Evolutionary conservation across 78 protist genomes (phyloP).

Genomic region (Dictyostelium capitatum): DNA sequence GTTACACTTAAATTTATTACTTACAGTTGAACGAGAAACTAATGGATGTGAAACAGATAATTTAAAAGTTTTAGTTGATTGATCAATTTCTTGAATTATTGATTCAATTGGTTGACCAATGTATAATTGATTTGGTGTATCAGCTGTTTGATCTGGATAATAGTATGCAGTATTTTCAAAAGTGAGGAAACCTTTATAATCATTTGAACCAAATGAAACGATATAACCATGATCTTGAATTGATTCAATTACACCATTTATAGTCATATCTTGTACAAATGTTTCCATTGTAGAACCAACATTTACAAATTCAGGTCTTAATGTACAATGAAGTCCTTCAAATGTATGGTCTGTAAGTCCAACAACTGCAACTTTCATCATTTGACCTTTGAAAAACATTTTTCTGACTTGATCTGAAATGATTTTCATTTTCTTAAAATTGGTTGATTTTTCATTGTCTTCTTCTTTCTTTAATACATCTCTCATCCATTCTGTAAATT

Average conservation of each 20-base stretch:
- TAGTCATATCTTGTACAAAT: conserved; percentile 51
- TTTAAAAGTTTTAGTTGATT: conserved; percentile 19
- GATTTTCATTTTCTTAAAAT: conserved; percentile 23
- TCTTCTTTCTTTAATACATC: background rate
- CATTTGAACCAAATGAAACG: conserved; percentile 48
- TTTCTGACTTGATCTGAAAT: conserved; percentile 33
- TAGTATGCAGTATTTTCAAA: conserved; percentile 6
- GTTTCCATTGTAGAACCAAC: conserved; percentile 12
- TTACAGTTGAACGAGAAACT: conserved; percentile 35
- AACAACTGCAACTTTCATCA: conserved; percentile 24
- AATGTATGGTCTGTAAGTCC: conserved; percentile 34
- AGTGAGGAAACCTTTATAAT: conserved; percentile 36
- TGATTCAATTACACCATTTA: conserved; percentile 28
- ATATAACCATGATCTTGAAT: conserved; percentile 62
- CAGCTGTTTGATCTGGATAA: conserved; percentile 7
- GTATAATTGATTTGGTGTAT: background rate
- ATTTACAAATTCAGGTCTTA: conserved; percentile 62
- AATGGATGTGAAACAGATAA: conserved; percentile 30
- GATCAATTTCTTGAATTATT: background rate
- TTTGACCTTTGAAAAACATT: conserved; percentile 63
- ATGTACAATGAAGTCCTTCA: conserved; percentile 61
- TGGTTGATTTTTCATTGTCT: background rate
- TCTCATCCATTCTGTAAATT: conserved; percentile 45
- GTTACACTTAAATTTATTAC: background rate
- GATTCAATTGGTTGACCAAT: conserved; percentile 65